Percentiles rank a stretch among this genome's conserved stretches.
Conservation (phyloP, 257 asterid genomes). For the Catharanthus roseus region DNA sequence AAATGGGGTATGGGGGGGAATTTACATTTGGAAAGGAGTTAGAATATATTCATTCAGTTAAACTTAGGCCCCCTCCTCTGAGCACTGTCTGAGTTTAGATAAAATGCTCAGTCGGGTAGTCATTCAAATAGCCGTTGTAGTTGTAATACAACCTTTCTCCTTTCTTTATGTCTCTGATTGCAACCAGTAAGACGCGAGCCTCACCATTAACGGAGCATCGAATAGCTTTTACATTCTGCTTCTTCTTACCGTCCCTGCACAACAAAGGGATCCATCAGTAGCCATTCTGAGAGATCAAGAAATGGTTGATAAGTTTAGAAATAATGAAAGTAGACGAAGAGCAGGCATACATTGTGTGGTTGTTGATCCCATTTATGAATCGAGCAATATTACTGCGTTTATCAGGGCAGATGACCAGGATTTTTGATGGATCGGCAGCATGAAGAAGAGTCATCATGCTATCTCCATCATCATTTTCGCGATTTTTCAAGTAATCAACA, state of each 20-base stretch:
- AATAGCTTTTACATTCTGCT: constrained; percentile 77
- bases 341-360: constrained; percentile 60
- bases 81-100: constrained; percentile 30
- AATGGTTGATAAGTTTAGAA: neutral
- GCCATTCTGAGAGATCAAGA: neutral
- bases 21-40: neutral
- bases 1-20: neutral
- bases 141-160: constrained; percentile 87
- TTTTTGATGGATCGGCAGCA: constrained; percentile 56
- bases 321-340: neutral
- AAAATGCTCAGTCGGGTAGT: constrained; percentile 91
- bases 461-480: constrained; percentile 76
- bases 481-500: constrained; percentile 68
- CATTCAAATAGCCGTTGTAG: constrained; percentile 83
- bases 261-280: neutral
- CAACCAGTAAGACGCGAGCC: constrained; percentile 65
- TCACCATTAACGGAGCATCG: constrained; percentile 76
- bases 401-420: constrained; percentile 86
- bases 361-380: constrained; percentile 91
- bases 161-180: constrained; percentile 68
- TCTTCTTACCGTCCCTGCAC: constrained; percentile 84
- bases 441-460: constrained; percentile 94
- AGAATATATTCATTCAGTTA: neutral
- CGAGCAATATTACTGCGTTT: constrained; percentile 84
- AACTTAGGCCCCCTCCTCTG: neutral